phyloP scores from a whole-genome alignment of 1,284 basidiomycete genomes.

The Phylloporus gajari region DNA sequence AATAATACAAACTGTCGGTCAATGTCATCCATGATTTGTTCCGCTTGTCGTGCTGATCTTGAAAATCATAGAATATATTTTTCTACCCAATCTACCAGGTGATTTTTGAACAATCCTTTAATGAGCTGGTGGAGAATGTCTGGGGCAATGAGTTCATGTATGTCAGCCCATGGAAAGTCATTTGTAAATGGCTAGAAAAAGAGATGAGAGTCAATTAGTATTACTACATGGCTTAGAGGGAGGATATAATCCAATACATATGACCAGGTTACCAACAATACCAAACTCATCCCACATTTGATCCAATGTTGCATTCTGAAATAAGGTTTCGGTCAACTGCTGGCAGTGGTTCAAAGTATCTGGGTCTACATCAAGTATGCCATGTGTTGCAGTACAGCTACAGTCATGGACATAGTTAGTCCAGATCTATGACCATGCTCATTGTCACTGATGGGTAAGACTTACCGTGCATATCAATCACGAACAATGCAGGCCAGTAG shows the following conservation, averaged over 20 bases:
- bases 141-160: no score
- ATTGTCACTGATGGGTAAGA: no score
- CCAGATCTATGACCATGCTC: no score
- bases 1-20: background rate
- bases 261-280: background rate
- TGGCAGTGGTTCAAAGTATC: no score
- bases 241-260: background rate
- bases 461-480: constrained; percentile 12
- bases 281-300: background rate
- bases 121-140: constrained; percentile 4
- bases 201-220: background rate
- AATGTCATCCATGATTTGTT: background rate
- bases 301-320: no score
- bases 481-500: constrained; percentile 1
- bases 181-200: background rate
- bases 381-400: no score
- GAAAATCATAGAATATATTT: background rate
- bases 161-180: background rate
- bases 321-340: no score
- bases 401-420: no score
- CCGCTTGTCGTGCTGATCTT: background rate
- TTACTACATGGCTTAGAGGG: no score
- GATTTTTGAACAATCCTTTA: constrained; percentile 2
- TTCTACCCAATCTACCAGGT: background rate
- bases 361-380: no score